A percentile compares a stretch with the other conserved stretches of the same genome.
phyloP scores from a whole-genome alignment of 768 basidiomycete species.

The Crepidotus variabilis region DNA sequence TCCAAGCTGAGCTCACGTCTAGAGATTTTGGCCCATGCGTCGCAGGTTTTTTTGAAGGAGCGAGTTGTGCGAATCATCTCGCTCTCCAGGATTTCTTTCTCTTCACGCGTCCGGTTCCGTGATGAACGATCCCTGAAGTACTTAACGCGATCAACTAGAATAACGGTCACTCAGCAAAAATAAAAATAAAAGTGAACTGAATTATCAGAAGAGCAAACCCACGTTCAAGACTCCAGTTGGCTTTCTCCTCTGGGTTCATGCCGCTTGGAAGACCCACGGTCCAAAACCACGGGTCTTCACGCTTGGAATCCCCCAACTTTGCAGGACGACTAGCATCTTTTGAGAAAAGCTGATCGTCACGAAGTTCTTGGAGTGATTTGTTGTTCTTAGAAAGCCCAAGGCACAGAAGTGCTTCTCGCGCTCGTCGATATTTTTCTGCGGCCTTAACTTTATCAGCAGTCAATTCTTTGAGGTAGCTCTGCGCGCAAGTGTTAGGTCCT shows the following conservation, averaged over 20 bases:
- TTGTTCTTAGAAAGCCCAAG: constrained; percentile 14
- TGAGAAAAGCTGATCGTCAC: constrained; percentile 11
- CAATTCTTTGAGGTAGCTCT: constrained; percentile 15
- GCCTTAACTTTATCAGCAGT: constrained; percentile 8
- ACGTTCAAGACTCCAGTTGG: constrained; percentile 21
- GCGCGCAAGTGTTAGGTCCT: constrained; percentile 17
- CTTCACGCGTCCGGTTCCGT: constrained; percentile 20
- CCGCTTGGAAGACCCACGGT: constrained; percentile 10
- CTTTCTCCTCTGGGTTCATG: constrained; percentile 12
- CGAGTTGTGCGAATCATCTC: constrained; percentile 17
- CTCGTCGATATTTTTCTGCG: constrained; percentile 14
- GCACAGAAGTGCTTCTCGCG: constrained; percentile 11
- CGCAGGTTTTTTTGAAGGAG: not conserved
- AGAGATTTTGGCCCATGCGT: not conserved
- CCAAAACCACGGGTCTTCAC: constrained; percentile 23
- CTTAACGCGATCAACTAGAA: constrained; percentile 14
- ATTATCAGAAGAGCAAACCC: not conserved
- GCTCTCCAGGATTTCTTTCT: constrained; percentile 23
- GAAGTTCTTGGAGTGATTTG: constrained; percentile 12
- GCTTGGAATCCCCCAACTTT: constrained; percentile 14
- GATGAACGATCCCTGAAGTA: constrained; percentile 24
- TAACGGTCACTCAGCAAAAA: not conserved
- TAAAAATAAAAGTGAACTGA: not conserved
- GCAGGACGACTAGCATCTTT: constrained; percentile 14
- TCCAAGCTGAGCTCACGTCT: not conserved